Evolutionary conservation across 2,329 filamentous ascomycete genomes (phyloP).

Genomic region (Cladophialophora immunda): DNA sequence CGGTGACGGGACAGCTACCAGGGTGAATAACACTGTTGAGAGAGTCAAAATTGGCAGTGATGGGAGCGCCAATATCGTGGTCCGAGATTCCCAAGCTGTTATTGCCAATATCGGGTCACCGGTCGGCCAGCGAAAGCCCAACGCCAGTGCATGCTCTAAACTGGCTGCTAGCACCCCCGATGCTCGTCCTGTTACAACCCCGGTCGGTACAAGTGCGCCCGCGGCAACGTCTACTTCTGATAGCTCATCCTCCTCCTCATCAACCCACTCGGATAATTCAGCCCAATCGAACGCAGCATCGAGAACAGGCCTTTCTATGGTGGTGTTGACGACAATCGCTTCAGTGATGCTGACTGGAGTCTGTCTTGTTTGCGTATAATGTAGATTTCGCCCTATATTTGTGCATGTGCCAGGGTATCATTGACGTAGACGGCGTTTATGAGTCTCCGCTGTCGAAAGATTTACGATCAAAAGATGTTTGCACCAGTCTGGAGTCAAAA

Average conservation of each 20-base stretch:
- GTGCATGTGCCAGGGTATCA: constrained; percentile 18
- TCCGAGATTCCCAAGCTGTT: constrained; percentile 58
- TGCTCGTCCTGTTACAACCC: constrained; percentile 26
- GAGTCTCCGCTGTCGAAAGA: constrained; percentile 20
- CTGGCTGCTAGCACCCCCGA: constrained; percentile 34
- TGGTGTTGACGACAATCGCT: constrained; percentile 34
- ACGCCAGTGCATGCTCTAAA: constrained; percentile 35
- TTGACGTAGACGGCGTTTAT: constrained; percentile 13
- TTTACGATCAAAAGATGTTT: constrained; percentile 13
- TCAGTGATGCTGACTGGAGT: constrained; percentile 31
- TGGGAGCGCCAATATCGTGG: constrained; percentile 47
- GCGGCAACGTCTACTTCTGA: constrained; percentile 24
- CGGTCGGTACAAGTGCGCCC: constrained; percentile 27
- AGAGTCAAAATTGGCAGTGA: constrained; percentile 46
- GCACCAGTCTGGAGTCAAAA: background rate
- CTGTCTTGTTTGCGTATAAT: constrained; percentile 32
- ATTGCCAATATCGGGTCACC: constrained; percentile 54
- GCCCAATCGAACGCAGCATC: constrained; percentile 33
- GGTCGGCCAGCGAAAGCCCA: constrained; percentile 31
- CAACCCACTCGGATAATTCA: constrained; percentile 4
- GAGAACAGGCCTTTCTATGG: constrained; percentile 33
- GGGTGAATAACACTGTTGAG: constrained; percentile 46
- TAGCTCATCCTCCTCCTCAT: constrained; percentile 27
- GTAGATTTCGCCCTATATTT: background rate
- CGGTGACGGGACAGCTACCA: constrained; percentile 51